A percentile compares a stretch with the other conserved stretches of the same genome.
Evolutionary conservation across 1,284 basidiomycete genomes (phyloP).

Genomic region (Fomitopsis betulina): DNA sequence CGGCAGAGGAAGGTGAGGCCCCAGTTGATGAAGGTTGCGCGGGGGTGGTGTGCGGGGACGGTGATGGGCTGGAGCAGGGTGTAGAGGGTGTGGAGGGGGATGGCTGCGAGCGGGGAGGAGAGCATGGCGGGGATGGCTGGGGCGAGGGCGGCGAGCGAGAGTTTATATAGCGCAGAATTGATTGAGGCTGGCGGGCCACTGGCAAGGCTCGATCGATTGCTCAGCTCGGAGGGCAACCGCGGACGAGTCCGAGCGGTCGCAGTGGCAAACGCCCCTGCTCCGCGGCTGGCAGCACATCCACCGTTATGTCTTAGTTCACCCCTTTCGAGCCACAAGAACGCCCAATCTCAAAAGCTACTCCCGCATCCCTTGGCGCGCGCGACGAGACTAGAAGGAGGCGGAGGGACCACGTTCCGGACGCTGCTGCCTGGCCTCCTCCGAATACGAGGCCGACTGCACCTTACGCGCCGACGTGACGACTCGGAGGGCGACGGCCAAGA

Average conservation of each 20-base stretch:
- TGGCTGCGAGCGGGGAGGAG: constrained; percentile 14
- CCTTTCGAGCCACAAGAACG: neutral
- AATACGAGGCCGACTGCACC: neutral
- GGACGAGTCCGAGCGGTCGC: constrained; percentile 16
- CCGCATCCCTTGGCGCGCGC: neutral
- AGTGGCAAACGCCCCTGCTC: constrained; percentile 17
- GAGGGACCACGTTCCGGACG: neutral
- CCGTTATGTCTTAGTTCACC: constrained; percentile 1
- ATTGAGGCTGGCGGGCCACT: constrained; percentile 15
- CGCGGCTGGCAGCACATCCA: neutral
- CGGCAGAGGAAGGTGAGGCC: constrained; percentile 59
- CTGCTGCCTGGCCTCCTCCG: neutral
- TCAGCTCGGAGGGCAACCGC: constrained; percentile 16
- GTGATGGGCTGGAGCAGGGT: constrained; percentile 48
- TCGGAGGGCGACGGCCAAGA: neutral
- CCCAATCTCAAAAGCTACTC: neutral
- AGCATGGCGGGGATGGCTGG: constrained; percentile 6
- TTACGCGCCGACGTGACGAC: neutral
- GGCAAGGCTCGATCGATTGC: constrained; percentile 26
- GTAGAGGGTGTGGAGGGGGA: constrained; percentile 43
- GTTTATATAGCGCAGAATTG: constrained; percentile 10
- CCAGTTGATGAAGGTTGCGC: constrained; percentile 66
- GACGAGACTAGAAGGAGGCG: neutral
- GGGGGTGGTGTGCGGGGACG: constrained; percentile 37
- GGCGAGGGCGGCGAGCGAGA: neutral